Percentiles rank a stretch among this genome's conserved stretches.
Evolutionary conservation across 768 basidiomycete species (phyloP).

Genomic region (Pleurotus tuoliensis): DNA sequence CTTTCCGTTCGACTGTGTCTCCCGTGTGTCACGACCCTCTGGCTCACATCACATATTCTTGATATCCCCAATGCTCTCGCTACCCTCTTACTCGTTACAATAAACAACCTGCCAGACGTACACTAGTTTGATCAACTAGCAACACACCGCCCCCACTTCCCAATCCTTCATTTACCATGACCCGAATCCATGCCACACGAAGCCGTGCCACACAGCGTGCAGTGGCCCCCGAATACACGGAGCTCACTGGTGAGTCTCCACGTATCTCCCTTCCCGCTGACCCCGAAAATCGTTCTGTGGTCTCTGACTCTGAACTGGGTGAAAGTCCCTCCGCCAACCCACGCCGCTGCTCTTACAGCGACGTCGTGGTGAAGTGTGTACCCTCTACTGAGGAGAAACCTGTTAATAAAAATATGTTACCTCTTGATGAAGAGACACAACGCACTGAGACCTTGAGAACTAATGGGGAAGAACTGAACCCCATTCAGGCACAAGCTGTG

Average conservation of each 20-base stretch:
- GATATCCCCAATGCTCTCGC: not conserved
- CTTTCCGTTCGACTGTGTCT: too few relatives aligned
- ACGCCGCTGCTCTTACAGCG: not conserved
- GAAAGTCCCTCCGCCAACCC: not conserved
- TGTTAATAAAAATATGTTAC: not conserved
- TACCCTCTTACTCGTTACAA: not conserved
- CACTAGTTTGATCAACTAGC: not conserved
- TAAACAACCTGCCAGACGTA: not conserved
- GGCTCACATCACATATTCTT: not conserved
- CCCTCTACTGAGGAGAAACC: not conserved
- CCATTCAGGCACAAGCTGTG: not conserved
- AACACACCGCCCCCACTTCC: not conserved
- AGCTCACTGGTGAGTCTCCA: slow-evolving; percentile 3
- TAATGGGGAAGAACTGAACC: not conserved
- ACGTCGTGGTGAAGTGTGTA: not conserved
- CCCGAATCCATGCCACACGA: not conserved
- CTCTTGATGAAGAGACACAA: not conserved
- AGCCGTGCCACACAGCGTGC: not conserved
- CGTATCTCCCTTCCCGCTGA: not conserved
- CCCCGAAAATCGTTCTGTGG: not conserved
- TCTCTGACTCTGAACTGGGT: slow-evolving; percentile 2
- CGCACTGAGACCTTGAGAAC: not conserved
- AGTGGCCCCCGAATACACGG: not conserved
- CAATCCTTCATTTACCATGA: not conserved
- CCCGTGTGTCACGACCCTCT: too few relatives aligned